Evolutionary conservation across 495 filamentous ascomycete species (phyloP).

Genomic region (Lasiosphaeria hispida): DNA sequence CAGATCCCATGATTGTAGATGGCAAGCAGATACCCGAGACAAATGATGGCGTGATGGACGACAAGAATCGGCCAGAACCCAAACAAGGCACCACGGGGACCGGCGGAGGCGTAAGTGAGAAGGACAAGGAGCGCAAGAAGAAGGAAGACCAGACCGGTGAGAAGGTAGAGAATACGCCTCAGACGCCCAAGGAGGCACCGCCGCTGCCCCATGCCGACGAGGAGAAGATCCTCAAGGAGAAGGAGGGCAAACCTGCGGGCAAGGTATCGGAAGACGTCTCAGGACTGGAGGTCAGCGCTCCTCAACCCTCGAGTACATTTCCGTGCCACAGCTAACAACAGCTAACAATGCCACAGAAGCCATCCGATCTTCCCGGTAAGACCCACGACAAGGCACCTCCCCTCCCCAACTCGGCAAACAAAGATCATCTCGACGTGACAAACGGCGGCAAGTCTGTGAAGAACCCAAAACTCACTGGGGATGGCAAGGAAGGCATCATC

Average conservation of each 20-base stretch:
- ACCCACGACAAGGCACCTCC: constrained; percentile 76
- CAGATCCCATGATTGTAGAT: constrained; percentile 49
- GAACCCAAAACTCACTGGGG: constrained; percentile 34
- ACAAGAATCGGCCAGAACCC: constrained; percentile 66
- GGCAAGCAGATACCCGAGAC: constrained; percentile 70
- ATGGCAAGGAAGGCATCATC: constrained; percentile 61
- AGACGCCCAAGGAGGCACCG: constrained; percentile 78
- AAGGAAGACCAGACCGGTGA: constrained; percentile 58
- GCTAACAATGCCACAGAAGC: constrained; percentile 59
- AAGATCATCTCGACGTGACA: constrained; percentile 65
- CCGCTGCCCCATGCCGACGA: constrained; percentile 78
- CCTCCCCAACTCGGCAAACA: constrained; percentile 61
- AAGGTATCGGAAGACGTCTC: constrained; percentile 47
- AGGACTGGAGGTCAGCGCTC: constrained; percentile 62
- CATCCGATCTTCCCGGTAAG: constrained; percentile 73
- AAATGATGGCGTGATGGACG: constrained; percentile 91
- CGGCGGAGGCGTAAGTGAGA: constrained; percentile 81
- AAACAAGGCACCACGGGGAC: constrained; percentile 85
- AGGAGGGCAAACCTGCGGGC: constrained; percentile 31
- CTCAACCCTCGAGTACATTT: too few relatives aligned
- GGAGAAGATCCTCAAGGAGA: constrained; percentile 50
- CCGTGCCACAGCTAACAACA: constrained; percentile 3
- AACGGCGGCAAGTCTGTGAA: constrained; percentile 41
- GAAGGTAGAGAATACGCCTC: constrained; percentile 69
- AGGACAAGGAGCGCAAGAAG: constrained; percentile 66